Percentiles rank a stretch among this genome's conserved stretches.
phyloP scores from a whole-genome alignment of 176 grass and related monocot species.

The Oropetium thomaeum region DNA sequence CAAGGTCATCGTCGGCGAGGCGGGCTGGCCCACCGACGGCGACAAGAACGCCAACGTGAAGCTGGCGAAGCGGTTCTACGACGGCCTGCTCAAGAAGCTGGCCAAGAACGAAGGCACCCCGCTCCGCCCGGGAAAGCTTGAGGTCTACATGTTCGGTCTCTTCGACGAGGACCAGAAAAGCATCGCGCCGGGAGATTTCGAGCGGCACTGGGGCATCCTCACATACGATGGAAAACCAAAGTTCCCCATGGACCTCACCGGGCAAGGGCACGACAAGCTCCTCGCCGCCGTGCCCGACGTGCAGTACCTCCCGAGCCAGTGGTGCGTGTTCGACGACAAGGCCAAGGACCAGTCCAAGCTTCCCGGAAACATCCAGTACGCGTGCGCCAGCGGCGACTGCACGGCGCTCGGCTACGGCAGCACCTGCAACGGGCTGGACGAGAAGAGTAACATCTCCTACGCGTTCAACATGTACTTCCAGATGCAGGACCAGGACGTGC shows the following conservation, averaged over 20 bases:
- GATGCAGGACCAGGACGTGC: slow-evolving; percentile 86
- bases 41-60: slow-evolving; percentile 49
- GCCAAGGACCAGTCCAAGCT: slow-evolving; percentile 44
- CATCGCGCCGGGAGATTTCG: slow-evolving; percentile 63
- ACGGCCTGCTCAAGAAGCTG: slow-evolving; percentile 62
- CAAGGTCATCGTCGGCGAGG: slow-evolving; percentile 75
- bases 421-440: slow-evolving; percentile 56
- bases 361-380: slow-evolving; percentile 51
- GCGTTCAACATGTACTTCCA: slow-evolving; percentile 99
- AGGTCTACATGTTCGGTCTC: slow-evolving; percentile 76
- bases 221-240: slow-evolving; percentile 89
- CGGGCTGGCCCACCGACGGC: slow-evolving; percentile 87
- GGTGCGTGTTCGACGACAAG: slow-evolving; percentile 69
- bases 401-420: slow-evolving; percentile 61
- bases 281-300: slow-evolving; percentile 40
- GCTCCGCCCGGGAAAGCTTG: slow-evolving; percentile 52
- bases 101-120: slow-evolving; percentile 59
- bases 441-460: slow-evolving; percentile 64
- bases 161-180: slow-evolving; percentile 90
- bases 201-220: slow-evolving; percentile 82
- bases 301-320: slow-evolving; percentile 52
- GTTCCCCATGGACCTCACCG: slow-evolving; percentile 68
- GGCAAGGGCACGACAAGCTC: slow-evolving; percentile 50
- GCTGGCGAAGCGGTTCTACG: slow-evolving; percentile 59
- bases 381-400: slow-evolving; percentile 72